phyloP scores from a whole-genome alignment of 2,329 filamentous ascomycete genomes.

The Colletotrichum agaves region DNA sequence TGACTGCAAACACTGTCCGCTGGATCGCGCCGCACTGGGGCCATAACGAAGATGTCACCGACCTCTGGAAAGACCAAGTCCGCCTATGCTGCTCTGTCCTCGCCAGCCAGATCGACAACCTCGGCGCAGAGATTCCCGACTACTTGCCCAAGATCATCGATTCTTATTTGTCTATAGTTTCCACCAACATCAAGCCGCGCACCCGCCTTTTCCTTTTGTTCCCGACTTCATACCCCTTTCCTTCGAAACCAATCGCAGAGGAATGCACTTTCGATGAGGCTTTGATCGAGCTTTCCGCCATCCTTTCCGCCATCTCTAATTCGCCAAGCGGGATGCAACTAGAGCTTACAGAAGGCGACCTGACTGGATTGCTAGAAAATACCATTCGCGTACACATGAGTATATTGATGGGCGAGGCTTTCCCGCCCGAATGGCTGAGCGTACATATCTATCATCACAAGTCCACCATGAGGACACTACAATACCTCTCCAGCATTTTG shows the following conservation, averaged over 20 bases:
- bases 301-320: slow-evolving; percentile 84
- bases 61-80: slow-evolving; percentile 93
- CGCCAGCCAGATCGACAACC: slow-evolving; percentile 82
- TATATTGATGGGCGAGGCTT: slow-evolving; percentile 88
- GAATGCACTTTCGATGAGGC: slow-evolving; percentile 81
- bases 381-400: slow-evolving; percentile 88
- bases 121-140: slow-evolving; percentile 84
- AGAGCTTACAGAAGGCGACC: slow-evolving; percentile 78
- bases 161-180: slow-evolving; percentile 83
- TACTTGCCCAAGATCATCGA: slow-evolving; percentile 92
- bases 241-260: slow-evolving; percentile 73
- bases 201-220: slow-evolving; percentile 87
- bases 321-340: slow-evolving; percentile 79
- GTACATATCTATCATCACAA: slow-evolving; percentile 93
- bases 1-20: slow-evolving; percentile 83
- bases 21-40: slow-evolving; percentile 98
- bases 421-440: slow-evolving; percentile 90
- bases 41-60: slow-evolving; percentile 74
- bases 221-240: slow-evolving; percentile 90
- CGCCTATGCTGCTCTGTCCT: slow-evolving; percentile 93
- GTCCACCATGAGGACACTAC: slow-evolving; percentile 85
- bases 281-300: slow-evolving; percentile 86
- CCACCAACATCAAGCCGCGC: slow-evolving; percentile 62
- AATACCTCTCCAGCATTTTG: slow-evolving; percentile 83
- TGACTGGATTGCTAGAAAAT: slow-evolving; percentile 80